Evolutionary conservation across 2,329 filamentous ascomycete genomes (phyloP), one percentile per base, ranked within the genome.

Genomic region (Arthrobotrys sinensis): DNA sequence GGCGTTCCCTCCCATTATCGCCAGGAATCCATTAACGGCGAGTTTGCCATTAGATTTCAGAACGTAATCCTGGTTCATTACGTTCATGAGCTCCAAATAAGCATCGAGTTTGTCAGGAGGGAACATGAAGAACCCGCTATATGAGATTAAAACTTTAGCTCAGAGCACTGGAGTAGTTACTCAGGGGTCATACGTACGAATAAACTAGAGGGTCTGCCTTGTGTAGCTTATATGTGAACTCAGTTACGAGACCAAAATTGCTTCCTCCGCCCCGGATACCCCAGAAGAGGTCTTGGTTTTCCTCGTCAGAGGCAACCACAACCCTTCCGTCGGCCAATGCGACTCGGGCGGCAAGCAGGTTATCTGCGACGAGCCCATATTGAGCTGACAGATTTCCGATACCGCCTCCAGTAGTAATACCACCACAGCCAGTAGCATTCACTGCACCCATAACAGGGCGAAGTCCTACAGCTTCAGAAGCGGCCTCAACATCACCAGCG

Each of bases 191-290:
- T 21, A 34, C 75, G 11, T 69, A 73, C 76, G 16, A 55, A 36
- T 55, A 79, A 19, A 78, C 60, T 32, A 62, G 16, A 34, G 83
- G 65, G 62, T 82, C 81, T 38, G 84, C 84, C 76, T 87, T 84
- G 80, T 87, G 88, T 62, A 88, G 85, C 81, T 87, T 86, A 16
- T 84, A 83, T 0, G 84, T 86, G 8, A 86, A 82, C 0, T 85
- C 85, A 0, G 86, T 88, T 14, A 89, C 86, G 66, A 90, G 86
- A 46, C 88, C 88, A 73, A 90, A 89, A 82, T 89, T 90, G 75
- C 89, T 87, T 0, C 88, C 88, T 1, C 88, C 88, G 3, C 88
- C 88, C 60, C 85, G 84, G 80, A 90, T 85, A 0, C 84, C 88
- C 88, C 88, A 90, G 81, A 85, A 90, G 7, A 90, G 85, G 40